These are phyloP conservation scores for Coniochaeta sp. DNA, from an alignment of 2,329 filamentous ascomycete genomes.

Conservation along the genomic window DNA sequence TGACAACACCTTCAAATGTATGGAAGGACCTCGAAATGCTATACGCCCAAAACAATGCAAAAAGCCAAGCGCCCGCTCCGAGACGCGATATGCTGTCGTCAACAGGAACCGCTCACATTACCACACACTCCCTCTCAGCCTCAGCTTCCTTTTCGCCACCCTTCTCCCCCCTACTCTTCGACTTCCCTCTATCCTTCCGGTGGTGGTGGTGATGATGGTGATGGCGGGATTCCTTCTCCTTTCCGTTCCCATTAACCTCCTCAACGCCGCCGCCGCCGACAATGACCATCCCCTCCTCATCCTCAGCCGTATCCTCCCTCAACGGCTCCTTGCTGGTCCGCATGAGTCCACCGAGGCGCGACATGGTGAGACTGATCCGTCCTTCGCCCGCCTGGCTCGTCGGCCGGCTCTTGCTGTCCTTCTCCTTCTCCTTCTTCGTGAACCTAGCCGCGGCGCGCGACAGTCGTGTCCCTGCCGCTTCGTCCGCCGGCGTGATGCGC, in stretches of 20 bases:
- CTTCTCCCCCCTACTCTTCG: slow-evolving; percentile 6
- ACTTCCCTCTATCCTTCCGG: slow-evolving; percentile 13
- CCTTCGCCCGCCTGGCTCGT: slow-evolving; percentile 51
- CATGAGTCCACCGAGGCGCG: slow-evolving; percentile 43
- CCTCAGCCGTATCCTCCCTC: slow-evolving; percentile 18
- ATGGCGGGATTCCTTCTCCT: slow-evolving; percentile 14
- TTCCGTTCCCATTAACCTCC: slow-evolving; percentile 11
- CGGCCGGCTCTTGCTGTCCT: slow-evolving; percentile 34
- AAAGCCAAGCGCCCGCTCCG: background rate
- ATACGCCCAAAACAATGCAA: background rate
- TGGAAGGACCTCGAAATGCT: background rate
- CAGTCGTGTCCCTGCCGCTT: slow-evolving; percentile 43
- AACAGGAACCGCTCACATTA: slow-evolving; percentile 16
- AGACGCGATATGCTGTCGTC: background rate
- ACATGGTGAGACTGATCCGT: slow-evolving; percentile 50
- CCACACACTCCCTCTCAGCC: slow-evolving; percentile 20
- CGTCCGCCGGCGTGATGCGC: slow-evolving; percentile 40
- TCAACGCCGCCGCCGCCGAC: slow-evolving; percentile 16
- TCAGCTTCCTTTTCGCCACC: slow-evolving; percentile 12
- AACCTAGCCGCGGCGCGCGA: slow-evolving; percentile 52
- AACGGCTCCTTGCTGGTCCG: slow-evolving; percentile 42
- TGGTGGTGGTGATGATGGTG: slow-evolving; percentile 13
- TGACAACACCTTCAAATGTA: background rate
- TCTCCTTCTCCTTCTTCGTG: slow-evolving; percentile 22
- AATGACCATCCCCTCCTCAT: slow-evolving; percentile 4